Evolutionary conservation across 2,329 filamentous ascomycete species (phyloP), one percentile per base, ranked within the genome.

Genomic region (Metarhizium album): DNA sequence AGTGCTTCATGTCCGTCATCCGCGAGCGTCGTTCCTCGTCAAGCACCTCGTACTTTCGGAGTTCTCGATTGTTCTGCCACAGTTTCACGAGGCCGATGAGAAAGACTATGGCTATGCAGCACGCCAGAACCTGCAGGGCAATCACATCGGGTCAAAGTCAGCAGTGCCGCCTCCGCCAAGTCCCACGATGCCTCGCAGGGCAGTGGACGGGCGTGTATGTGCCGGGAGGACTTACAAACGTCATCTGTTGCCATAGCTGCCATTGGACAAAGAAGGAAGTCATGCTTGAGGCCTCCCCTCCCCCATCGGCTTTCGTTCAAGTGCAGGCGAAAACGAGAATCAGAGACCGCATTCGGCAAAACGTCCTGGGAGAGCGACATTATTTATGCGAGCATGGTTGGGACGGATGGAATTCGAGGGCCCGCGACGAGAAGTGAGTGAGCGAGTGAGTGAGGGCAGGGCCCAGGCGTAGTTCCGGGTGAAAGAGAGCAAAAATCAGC

Each of bases 241-340:
- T 87, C 82, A 95, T 83, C 72, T 95, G 83, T 74, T 93, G 81
- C 90, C 90, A 95, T 60, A 93, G 71, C 58, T 78, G 72, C 90
- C 89, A 95, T 47, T 70, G 74, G 42, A 73, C 61, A 67, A 86
- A 88, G 67, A 89, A 87, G 38, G 61, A 64, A 47, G 57, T 60
- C 61, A 67, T 68, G 46, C 57, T 49, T 42, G 43, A 23, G 35
- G 42, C n/a, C n/a, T 18, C 20, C 37, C 37, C 37, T 40, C 18
- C n/a, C 37, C n/a, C 37, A 6, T 40, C 37, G 40, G 13, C 20
- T 24, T 16, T 43, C 51, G 49, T 16, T 42, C 40, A 52, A 52
- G 13, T 33, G 24, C 29, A 24, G 33, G 37, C 37, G 29, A 47
- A 31, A 37, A 29, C 37, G n/a, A 37, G 31, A 27, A 14, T n/a